Evolutionary conservation across 345 rosid genomes (phyloP).

Genomic region (Citrus unshiu): DNA sequence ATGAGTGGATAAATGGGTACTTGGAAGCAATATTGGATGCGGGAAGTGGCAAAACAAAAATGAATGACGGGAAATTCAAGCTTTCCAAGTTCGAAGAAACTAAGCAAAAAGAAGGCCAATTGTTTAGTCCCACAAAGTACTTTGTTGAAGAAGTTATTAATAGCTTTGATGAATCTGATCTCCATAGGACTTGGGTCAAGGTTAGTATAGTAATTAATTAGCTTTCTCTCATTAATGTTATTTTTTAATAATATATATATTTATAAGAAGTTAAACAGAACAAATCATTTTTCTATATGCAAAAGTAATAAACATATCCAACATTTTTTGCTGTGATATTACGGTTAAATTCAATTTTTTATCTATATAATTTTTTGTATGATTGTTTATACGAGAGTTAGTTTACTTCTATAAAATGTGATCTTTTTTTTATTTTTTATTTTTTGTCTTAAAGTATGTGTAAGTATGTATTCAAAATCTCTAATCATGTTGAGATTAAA

Average conservation of each 20-base stretch:
- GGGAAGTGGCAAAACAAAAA: constrained; percentile 49
- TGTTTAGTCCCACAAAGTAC: constrained; percentile 74
- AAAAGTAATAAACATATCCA: neutral
- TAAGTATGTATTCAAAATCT: no score
- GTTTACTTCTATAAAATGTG: neutral
- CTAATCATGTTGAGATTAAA: no score
- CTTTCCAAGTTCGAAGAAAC: constrained; percentile 39
- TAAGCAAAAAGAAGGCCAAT: constrained; percentile 39
- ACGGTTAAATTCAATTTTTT: neutral
- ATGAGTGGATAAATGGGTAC: constrained; percentile 90
- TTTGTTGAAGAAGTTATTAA: constrained; percentile 86
- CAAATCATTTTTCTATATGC: neutral
- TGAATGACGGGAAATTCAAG: constrained; percentile 48
- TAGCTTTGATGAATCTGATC: constrained; percentile 81
- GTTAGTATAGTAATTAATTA: constrained; percentile 17
- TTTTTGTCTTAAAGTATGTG: neutral
- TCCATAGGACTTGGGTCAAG: constrained; percentile 89
- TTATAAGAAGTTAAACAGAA: no score
- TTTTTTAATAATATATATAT: neutral
- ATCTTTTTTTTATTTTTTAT: no score
- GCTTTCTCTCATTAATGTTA: neutral
- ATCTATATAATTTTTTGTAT: neutral
- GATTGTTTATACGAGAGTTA: neutral
- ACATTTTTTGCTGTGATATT: no score
- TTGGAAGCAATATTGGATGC: constrained; percentile 83